Evolutionary conservation across 257 asterid genomes (phyloP).

Genomic region (Solanum verrucosum): DNA sequence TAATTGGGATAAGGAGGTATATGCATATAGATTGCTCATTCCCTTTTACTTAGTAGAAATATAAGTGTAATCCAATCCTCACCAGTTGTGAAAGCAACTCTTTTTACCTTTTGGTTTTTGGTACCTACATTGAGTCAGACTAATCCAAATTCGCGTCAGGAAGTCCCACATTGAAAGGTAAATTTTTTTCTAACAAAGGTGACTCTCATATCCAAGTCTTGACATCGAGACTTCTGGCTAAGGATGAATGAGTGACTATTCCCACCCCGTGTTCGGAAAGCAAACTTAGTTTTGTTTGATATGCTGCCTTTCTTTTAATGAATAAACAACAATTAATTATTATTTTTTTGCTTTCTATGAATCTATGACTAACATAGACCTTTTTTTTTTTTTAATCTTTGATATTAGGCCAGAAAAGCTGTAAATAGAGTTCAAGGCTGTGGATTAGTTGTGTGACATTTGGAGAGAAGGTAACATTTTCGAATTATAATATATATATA

Average conservation of each 20-base stretch:
- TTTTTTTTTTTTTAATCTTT: not conserved
- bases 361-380: not conserved
- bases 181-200: not conserved
- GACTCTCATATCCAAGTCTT: not conserved
- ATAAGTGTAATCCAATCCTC: too few species aligned
- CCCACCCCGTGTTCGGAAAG: not conserved
- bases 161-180: not conserved
- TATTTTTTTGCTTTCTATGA: not conserved
- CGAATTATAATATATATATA: too few species aligned
- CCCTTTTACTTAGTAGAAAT: not conserved
- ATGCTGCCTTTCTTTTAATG: not conserved
- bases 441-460: not conserved
- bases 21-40: not conserved
- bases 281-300: not conserved
- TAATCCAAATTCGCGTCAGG: not conserved
- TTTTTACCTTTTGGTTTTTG: not conserved
- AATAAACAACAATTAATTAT: not conserved
- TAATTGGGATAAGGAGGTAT: constrained; percentile 56
- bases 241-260: not conserved
- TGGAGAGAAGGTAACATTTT: not conserved
- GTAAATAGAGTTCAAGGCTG: constrained; percentile 19
- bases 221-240: not conserved
- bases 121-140: not conserved
- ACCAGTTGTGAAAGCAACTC: not conserved
- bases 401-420: constrained; percentile 29